These are phyloP conservation scores for Botrytis byssoidea DNA, from an alignment of 2,329 filamentous ascomycete genomes.

Conservation along the genomic window DNA sequence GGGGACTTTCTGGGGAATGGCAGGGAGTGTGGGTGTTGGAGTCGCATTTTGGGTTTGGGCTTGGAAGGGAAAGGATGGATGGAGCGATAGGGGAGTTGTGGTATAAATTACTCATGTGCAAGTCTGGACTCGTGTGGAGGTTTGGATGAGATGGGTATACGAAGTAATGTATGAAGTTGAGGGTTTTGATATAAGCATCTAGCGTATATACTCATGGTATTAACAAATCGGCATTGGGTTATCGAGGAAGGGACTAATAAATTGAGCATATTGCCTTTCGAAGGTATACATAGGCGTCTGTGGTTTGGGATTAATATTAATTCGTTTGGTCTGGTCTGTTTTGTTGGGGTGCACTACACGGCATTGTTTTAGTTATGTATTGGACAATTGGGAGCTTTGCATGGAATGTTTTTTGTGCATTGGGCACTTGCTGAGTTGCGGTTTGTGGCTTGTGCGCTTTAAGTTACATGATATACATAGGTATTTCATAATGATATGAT, in stretches of 20 bases:
- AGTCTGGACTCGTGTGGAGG: background rate
- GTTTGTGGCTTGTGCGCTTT: too few relatives aligned
- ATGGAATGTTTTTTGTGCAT: background rate
- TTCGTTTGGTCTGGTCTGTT: background rate
- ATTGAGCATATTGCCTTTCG: background rate
- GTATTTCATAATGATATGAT: background rate
- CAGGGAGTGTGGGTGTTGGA: constrained; percentile 74
- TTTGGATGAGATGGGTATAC: background rate
- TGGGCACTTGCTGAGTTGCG: background rate
- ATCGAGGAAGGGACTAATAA: background rate
- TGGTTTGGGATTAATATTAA: background rate
- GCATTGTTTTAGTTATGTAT: background rate
- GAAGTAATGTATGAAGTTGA: background rate
- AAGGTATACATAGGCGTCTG: background rate
- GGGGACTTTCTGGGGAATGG: constrained; percentile 81
- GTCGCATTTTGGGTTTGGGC: constrained; percentile 71
- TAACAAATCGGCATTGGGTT: background rate
- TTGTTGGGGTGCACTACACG: background rate
- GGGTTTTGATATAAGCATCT: background rate
- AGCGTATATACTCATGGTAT: background rate
- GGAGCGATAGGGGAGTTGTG: constrained; percentile 73
- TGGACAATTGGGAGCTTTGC: background rate
- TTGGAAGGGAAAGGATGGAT: constrained; percentile 73
- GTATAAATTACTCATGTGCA: constrained; percentile 43
- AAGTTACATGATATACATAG: background rate